Base-by-base conservation (phyloP, 768 basidiomycete genomes). In the Kwoniella sp. region DNA sequence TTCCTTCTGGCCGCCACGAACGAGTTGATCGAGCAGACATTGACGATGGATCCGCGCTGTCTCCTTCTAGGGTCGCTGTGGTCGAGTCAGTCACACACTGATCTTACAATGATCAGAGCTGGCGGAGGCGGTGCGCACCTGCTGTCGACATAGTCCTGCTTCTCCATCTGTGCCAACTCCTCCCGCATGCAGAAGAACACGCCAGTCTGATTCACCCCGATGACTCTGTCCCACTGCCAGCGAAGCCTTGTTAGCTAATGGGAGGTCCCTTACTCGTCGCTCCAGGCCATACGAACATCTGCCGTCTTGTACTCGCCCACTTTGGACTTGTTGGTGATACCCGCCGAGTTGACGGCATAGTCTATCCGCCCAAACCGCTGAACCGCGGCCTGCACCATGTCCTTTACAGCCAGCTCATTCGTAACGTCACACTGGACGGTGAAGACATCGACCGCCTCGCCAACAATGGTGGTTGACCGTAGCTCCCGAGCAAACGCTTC, bases 1-100 rank as follows among this genome's bases (percentile, higher is more conserved):
- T 49, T 49, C 17, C 33, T 10, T 37, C 31, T 43, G 2, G 47
- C 47, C 8, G 47, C 47, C 8, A 49, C 47, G 26, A 49, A 49
- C 22, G 47, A 49, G 36, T 49, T 49, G 22, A 49, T 49, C 15
- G 32, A 36, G 47, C 47, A 49, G 5, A 49, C 37, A 49, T 49
- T 49, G 22, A 49, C 47, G 22, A 49, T 49, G 19, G 47, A 37
- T 26, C 47, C 47, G 25, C 47, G 25, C 31, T 49, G 47, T 25
- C 23, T 23, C 39, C 47, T 10, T 25, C 47, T 9, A 39, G 38
- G 38, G 8, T n/a, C n/a, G n/a, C n/a, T n/a, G n/a, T n/a, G n/a
- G n/a, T n/a, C n/a, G n/a, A n/a, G n/a, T n/a, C n/a, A n/a, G n/a
- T n/a, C n/a, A n/a, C n/a, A n/a, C n/a, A n/a, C n/a, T n/a, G n/a